A percentile compares a stretch with the other conserved stretches of the same genome.
These are phyloP conservation scores for Amoebophrya sp. DNA, from an alignment of 169 alveolate species.

Conservation along the genomic window DNA sequence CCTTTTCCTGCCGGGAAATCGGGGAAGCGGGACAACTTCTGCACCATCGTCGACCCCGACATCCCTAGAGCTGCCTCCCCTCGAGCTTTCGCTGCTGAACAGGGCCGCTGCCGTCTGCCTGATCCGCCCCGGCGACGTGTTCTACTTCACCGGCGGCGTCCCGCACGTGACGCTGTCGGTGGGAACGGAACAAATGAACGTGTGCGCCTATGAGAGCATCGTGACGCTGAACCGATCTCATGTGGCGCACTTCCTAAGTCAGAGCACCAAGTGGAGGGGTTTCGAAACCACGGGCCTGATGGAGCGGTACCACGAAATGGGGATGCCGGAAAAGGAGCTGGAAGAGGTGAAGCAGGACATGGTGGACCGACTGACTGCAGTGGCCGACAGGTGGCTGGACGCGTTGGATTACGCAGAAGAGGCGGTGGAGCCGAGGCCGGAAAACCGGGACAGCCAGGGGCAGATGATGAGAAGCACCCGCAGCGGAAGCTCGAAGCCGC, in stretches of 20 bases:
- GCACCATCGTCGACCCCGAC: no score
- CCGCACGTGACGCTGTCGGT: conserved; percentile 1
- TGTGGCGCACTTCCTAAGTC: background rate
- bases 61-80: background rate
- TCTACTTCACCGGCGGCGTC: background rate
- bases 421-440: no score
- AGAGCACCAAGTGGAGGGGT: background rate
- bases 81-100: background rate
- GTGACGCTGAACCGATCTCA: background rate
- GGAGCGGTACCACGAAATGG: background rate
- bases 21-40: no score
- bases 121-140: background rate
- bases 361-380: background rate
- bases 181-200: background rate
- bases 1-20: background rate
- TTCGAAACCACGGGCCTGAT: background rate
- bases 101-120: background rate
- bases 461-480: no score
- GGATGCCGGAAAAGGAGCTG: background rate
- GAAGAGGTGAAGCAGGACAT: background rate
- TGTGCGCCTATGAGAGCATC: background rate
- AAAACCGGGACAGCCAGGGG: no score
- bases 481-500: background rate
- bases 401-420: background rate
- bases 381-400: background rate